These are phyloP conservation scores for Geopyxis carbonaria DNA, from an alignment of 495 filamentous ascomycete species.

Conservation along the genomic window DNA sequence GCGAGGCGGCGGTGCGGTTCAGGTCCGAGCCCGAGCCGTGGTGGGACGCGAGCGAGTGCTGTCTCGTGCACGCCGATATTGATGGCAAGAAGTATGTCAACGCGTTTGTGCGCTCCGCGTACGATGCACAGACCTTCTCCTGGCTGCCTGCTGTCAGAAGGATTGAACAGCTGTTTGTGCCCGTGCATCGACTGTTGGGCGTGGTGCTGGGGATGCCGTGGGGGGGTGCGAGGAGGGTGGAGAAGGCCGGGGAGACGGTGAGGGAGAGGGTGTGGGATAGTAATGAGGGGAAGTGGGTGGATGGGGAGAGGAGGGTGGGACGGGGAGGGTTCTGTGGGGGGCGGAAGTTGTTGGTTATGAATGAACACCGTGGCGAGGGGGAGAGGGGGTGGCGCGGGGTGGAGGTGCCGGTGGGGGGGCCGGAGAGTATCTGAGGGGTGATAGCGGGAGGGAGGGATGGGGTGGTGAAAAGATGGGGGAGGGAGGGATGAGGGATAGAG, in stretches of 20 bases:
- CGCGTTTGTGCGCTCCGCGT: constrained; percentile 53
- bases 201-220: constrained; percentile 37
- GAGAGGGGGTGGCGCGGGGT: constrained; percentile 39
- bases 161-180: constrained; percentile 41
- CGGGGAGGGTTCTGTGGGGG: constrained; percentile 41
- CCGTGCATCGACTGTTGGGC: constrained; percentile 39
- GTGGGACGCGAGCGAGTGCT: constrained; percentile 70
- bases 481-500: neutral
- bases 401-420: constrained; percentile 14
- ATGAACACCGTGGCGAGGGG: constrained; percentile 32
- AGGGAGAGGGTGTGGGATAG: constrained; percentile 41
- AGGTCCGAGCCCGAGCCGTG: constrained; percentile 45
- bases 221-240: constrained; percentile 43
- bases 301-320: constrained; percentile 36
- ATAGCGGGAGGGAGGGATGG: neutral
- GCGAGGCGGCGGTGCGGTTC: constrained; percentile 38
- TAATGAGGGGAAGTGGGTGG: constrained; percentile 36
- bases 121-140: constrained; percentile 35
- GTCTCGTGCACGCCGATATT: constrained; percentile 45
- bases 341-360: constrained; percentile 40
- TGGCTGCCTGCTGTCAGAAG: constrained; percentile 39
- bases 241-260: constrained; percentile 38
- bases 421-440: neutral
- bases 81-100: constrained; percentile 46
- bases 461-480: neutral